phyloP scores from a whole-genome alignment of 225 moss, liverwort and hornwort genomes.

The Marchantia paleacea region DNA sequence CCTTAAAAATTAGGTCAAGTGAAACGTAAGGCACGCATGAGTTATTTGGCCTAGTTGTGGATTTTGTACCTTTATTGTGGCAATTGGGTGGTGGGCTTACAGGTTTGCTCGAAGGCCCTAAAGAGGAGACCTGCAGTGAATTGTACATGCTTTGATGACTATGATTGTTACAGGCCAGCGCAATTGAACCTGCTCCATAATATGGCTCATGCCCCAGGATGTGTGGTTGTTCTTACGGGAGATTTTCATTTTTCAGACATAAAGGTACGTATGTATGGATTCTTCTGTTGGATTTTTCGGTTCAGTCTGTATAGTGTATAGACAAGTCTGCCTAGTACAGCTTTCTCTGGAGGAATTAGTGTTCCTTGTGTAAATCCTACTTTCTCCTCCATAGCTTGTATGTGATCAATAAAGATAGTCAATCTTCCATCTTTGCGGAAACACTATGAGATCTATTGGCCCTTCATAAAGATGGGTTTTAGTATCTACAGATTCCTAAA shows the following conservation, averaged over 20 bases:
- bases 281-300: no score
- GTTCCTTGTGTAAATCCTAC: no score
- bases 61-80: not conserved
- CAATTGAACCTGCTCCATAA: constrained; percentile 76
- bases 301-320: no score
- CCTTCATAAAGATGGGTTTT: not conserved
- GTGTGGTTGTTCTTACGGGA: constrained; percentile 83
- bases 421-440: not conserved
- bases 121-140: constrained; percentile 61
- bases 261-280: constrained; percentile 43
- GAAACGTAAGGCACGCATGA: no score
- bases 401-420: not conserved
- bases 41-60: constrained; percentile 13
- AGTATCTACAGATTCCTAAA: no score
- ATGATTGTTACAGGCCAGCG: constrained; percentile 83
- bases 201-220: constrained; percentile 71
- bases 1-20: no score
- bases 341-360: no score
- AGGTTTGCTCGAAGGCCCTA: constrained; percentile 72
- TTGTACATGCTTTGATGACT: constrained; percentile 85
- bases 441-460: not conserved
- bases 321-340: no score
- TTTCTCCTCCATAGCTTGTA: not conserved
- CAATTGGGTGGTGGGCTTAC: constrained; percentile 13
- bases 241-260: constrained; percentile 96